Evolutionary conservation across 805 yeast genomes (phyloP), one percentile per base, ranked within the genome.

Genomic region (Metschnikowia orientalis): DNA sequence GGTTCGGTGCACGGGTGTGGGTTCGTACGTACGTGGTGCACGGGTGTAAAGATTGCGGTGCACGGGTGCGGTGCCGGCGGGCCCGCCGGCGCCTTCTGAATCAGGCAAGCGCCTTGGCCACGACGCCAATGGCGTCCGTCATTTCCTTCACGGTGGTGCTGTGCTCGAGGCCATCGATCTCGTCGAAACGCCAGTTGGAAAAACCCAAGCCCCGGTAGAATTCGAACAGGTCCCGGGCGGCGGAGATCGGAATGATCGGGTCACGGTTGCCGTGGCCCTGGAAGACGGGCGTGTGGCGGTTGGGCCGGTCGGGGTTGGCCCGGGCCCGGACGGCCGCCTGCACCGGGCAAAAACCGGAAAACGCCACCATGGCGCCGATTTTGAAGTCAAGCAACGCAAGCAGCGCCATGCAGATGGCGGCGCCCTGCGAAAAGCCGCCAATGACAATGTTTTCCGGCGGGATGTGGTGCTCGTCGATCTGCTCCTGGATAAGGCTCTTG

Each of bases 391-490:
- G 54, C 8, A 71, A 56, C 1, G 79, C 64, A 14, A 75, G 66
- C 10, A 81, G 54, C 3, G 84, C 86, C 38, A 84, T 61, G 1
- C 92, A 62, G 8, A 90, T 40, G 2, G 95, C 88, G 30, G 87
- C 94, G 35, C 98, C 98, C 61, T 92, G 98, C 4, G 94, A 81
- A 54, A 92, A 92, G 0, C 98, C 98, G 21, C 97, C 97, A 37
- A 92, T 65, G n/a, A 92, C 64, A 28, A 92, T 82, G 33, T 82
- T 74, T 11, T 75, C 76, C 0, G 81, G 65, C 4, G 74, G 68
- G 21, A 83, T 71, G 7, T 81, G 76, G 32, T 54, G 38, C 5
- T 48, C 46, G 6, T 71, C 73, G 10, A 73, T 61, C 44, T 80
- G 77, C 35, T 76, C 77, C 13, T 69, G 54, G 26, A 82, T 66